Percentiles rank a stretch among this genome's conserved stretches.
These are phyloP conservation scores for Sergeia podlipaevii DNA, from an alignment of 208 protist species.

Conservation along the genomic window DNA sequence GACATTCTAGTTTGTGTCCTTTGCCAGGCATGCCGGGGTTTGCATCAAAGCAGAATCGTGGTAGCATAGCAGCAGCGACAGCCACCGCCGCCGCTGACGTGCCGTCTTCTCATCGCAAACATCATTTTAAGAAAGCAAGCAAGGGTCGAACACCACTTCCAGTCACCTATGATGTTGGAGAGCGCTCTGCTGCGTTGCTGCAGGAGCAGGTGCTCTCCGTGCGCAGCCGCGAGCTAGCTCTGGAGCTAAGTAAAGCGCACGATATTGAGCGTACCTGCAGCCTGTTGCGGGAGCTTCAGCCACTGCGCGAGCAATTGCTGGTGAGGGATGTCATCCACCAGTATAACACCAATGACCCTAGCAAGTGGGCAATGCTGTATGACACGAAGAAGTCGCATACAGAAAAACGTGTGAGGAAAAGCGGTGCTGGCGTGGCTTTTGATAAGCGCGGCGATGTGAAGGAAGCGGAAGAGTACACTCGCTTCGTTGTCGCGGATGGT, in stretches of 20 bases:
- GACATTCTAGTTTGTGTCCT: too few species aligned
- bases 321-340: constrained; percentile 14
- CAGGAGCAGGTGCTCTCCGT: constrained; percentile 26
- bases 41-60: too few species aligned
- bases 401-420: too few species aligned
- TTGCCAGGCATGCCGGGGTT: too few species aligned
- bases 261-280: constrained; percentile 40
- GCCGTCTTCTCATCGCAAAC: not conserved
- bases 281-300: constrained; percentile 28
- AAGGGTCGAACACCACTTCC: constrained; percentile 26
- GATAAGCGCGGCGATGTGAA: too few species aligned
- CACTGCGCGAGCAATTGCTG: constrained; percentile 28
- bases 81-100: not conserved
- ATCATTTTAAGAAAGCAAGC: not conserved
- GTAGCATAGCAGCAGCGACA: too few species aligned
- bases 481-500: not conserved
- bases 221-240: constrained; percentile 29
- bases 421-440: too few species aligned
- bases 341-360: constrained; percentile 4
- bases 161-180: constrained; percentile 42
- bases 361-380: not conserved
- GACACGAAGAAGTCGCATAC: not conserved
- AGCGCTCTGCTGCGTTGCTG: constrained; percentile 26
- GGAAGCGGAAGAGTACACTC: not conserved
- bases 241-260: constrained; percentile 23